phyloP scores from a whole-genome alignment of 78 protist species.

The Dictyostelium discoideum region DNA sequence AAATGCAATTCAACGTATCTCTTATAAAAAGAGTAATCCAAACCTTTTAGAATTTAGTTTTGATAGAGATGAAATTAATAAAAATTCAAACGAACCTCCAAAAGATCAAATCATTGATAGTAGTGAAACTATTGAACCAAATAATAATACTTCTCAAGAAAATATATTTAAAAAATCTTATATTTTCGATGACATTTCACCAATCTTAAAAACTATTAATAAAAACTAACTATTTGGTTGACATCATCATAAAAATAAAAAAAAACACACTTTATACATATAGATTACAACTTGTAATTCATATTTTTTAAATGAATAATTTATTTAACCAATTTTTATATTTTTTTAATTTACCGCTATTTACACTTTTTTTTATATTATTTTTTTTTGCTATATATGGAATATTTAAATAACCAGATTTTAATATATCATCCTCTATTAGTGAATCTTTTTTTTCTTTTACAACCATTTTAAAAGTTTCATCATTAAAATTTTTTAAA shows the following conservation, averaged over 20 bases:
- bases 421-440: not conserved
- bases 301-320: not conserved
- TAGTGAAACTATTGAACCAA: not conserved
- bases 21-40: conserved; percentile 5
- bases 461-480: not conserved
- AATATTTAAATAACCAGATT: not conserved
- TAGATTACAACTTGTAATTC: too few species aligned
- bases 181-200: not conserved
- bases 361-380: not conserved
- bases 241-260: too few species aligned
- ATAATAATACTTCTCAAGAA: not conserved
- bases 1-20: not conserved
- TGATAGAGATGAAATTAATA: not conserved
- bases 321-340: not conserved
- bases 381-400: not conserved
- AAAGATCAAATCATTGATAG: not conserved
- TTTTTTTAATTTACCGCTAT: not conserved
- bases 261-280: too few species aligned
- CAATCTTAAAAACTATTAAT: conserved; percentile 9
- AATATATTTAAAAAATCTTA: conserved; percentile 1
- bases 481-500: not conserved
- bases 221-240: not conserved
- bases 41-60: conserved; percentile 24
- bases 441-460: not conserved
- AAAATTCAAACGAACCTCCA: not conserved